A percentile compares a stretch with the other conserved stretches of the same genome.
phyloP scores from a whole-genome alignment of 2,329 filamentous ascomycete species.

The Ascosphaera apis region DNA sequence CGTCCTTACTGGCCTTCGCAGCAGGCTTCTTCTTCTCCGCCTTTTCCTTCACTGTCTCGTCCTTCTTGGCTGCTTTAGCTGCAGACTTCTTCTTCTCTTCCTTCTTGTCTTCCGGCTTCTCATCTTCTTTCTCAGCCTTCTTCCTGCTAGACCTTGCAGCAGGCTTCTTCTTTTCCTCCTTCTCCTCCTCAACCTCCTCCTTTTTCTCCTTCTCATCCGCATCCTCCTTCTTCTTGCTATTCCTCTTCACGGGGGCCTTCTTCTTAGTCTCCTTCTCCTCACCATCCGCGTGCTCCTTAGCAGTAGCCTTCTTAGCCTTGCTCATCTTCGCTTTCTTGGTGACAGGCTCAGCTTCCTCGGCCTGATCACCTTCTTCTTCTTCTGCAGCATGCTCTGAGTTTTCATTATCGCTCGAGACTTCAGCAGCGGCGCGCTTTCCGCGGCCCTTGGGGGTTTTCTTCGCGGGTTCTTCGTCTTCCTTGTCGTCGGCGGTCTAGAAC shows the following conservation, averaged over 20 bases:
- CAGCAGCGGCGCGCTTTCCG: constrained; percentile 4
- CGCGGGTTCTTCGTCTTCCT: constrained; percentile 12
- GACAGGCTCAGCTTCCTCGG: constrained; percentile 5
- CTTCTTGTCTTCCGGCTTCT: background rate
- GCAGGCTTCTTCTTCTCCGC: constrained; percentile 1
- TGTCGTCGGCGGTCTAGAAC: constrained; percentile 5
- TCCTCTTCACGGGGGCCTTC: constrained; percentile 4
- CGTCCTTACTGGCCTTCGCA: constrained; percentile 2
- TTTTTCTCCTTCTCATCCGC: constrained; percentile 3
- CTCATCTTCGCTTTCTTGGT: constrained; percentile 6
- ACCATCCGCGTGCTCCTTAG: constrained; percentile 1
- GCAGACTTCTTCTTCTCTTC: constrained; percentile 5
- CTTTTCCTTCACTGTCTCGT: constrained; percentile 3
- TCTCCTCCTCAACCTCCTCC: constrained; percentile 5
- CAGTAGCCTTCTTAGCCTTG: constrained; percentile 1
- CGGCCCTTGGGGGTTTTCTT: constrained; percentile 14
- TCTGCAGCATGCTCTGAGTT: constrained; percentile 4
- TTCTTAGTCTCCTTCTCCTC: constrained; percentile 5
- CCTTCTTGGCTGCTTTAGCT: constrained; percentile 5
- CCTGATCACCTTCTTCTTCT: constrained; percentile 3
- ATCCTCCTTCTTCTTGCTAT: constrained; percentile 2
- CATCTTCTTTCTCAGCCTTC: background rate
- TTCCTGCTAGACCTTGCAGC: constrained; percentile 3
- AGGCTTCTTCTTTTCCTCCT: constrained; percentile 4
- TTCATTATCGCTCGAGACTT: constrained; percentile 6